A percentile compares a stretch with the other conserved stretches of the same genome.
Evolutionary conservation across 352 stramenopile species (phyloP).

Genomic region (Globisporangium recalcitrans): DNA sequence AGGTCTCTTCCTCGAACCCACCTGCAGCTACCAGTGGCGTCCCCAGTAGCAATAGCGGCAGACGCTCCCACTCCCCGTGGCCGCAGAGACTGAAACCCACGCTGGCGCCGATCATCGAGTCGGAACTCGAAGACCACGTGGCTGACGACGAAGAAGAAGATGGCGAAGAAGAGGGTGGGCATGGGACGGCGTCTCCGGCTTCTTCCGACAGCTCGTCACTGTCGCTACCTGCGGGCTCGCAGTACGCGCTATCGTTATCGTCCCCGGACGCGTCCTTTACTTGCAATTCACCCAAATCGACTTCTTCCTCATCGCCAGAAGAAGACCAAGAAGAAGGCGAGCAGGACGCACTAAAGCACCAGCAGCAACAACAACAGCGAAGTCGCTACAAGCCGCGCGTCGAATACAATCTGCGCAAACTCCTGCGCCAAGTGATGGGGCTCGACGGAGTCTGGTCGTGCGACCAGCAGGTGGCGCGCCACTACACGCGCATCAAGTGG

Average conservation of each 20-base stretch:
- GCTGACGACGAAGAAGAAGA: conserved; percentile 9
- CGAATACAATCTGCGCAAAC: conserved; percentile 20
- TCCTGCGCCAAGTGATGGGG: conserved; percentile 17
- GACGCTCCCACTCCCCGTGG: not conserved
- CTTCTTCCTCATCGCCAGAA: not conserved
- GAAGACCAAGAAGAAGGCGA: not conserved
- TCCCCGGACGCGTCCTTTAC: conserved; percentile 6
- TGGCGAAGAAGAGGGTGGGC: not conserved
- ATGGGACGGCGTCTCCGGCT: not conserved
- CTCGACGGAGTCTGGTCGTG: conserved; percentile 26
- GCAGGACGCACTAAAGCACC: not conserved
- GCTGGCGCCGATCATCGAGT: conserved; percentile 13
- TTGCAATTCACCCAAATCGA: not conserved
- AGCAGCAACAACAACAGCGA: not conserved
- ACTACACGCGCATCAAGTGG: conserved; percentile 37
- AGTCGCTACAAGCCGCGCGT: conserved; percentile 10
- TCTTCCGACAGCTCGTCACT: conserved; percentile 5
- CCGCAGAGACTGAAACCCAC: not conserved
- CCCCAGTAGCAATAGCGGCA: not conserved
- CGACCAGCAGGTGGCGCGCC: conserved; percentile 32
- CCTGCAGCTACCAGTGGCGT: not conserved
- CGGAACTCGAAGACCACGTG: conserved; percentile 12
- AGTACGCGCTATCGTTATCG: conserved; percentile 1
- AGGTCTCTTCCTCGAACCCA: not conserved
- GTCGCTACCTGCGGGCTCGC: not conserved